phyloP scores from a whole-genome alignment of 345 rosid species.

The Camelina laxa region DNA sequence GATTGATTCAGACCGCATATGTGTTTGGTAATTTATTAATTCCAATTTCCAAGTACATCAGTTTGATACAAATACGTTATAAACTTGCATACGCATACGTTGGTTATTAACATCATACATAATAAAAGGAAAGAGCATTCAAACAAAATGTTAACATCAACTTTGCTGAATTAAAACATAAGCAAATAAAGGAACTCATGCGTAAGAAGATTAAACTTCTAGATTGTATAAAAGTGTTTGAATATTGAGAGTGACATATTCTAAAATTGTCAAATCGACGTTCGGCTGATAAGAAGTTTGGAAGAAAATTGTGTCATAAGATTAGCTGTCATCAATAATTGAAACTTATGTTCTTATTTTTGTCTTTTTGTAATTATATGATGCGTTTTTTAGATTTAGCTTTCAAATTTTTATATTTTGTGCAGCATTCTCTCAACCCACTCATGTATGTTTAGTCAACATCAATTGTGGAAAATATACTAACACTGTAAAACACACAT shows the following conservation, averaged over 20 bases:
- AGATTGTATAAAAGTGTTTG: background rate
- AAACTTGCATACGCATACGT: too few species aligned
- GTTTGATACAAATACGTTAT: background rate
- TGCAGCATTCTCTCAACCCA: slow-evolving; percentile 18
- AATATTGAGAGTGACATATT: background rate
- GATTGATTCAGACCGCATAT: background rate
- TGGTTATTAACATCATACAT: too few species aligned
- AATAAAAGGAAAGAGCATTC: background rate
- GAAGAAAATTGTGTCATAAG: slow-evolving; percentile 28
- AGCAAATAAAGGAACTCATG: background rate
- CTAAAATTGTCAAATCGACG: slow-evolving; percentile 36
- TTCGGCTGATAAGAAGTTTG: slow-evolving; percentile 5
- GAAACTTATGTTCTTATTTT: slow-evolving; percentile 48
- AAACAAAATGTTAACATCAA: background rate
- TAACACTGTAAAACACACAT: slow-evolving; percentile 18
- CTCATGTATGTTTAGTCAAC: slow-evolving; percentile 11
- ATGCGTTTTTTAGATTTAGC: slow-evolving; percentile 35
- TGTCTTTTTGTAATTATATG: slow-evolving; percentile 54
- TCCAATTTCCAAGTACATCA: background rate
- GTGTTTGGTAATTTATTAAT: background rate
- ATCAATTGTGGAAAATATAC: slow-evolving; percentile 2
- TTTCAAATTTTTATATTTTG: slow-evolving; percentile 26
- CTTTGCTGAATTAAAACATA: background rate
- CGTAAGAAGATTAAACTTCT: background rate
- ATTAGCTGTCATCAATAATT: slow-evolving; percentile 58